phyloP scores from a whole-genome alignment of 345 rosid genomes.

The Cardiospermum halicacabum region DNA sequence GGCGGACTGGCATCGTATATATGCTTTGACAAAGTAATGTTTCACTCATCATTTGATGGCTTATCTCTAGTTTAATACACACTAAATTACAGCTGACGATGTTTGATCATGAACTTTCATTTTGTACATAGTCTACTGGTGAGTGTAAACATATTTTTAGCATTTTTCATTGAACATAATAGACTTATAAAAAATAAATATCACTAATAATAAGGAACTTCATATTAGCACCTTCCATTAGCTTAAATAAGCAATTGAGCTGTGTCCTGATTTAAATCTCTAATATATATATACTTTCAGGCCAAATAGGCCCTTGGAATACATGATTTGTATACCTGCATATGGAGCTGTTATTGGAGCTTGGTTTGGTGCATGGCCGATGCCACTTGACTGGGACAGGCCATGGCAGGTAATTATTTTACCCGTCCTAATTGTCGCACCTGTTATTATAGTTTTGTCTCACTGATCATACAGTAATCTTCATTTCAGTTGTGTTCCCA shows the following conservation, averaged over 20 bases:
- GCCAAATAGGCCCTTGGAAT: conserved; percentile 51
- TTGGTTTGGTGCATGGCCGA: conserved; percentile 99
- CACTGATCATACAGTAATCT: too few relatives aligned
- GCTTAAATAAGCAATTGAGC: background rate
- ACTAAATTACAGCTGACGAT: background rate
- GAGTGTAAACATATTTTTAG: background rate
- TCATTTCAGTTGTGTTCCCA: background rate
- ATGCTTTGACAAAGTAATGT: conserved; percentile 54
- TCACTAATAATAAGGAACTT: background rate
- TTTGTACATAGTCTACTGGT: background rate
- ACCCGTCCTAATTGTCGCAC: background rate
- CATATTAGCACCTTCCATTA: background rate
- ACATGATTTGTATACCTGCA: conserved; percentile 70
- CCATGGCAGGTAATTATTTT: conserved; percentile 86
- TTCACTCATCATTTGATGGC: conserved; percentile 1
- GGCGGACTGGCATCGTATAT: conserved; percentile 67
- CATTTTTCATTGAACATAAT: background rate
- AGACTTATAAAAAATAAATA: background rate
- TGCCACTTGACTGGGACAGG: conserved; percentile 99
- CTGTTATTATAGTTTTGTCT: background rate
- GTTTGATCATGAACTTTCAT: background rate
- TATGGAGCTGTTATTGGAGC: conserved; percentile 82
- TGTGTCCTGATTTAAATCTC: conserved; percentile 13
- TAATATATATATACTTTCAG: conserved; percentile 26
- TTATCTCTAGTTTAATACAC: background rate